Conservation (phyloP, 495 filamentous ascomycete species). For the Rhypophila decipiens region DNA sequence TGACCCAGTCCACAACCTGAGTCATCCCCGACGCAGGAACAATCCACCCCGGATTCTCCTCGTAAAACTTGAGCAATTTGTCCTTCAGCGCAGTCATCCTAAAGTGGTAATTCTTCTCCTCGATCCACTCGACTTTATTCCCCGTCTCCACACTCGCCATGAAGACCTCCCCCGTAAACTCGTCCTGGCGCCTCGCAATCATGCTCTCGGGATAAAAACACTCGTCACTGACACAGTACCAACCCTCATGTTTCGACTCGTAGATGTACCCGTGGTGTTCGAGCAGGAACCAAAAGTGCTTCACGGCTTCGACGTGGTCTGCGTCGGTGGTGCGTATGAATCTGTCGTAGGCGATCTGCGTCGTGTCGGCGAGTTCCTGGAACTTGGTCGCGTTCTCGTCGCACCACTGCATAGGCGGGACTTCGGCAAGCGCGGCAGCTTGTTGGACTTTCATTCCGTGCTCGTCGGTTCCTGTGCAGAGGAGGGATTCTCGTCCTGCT, state of each 20-base stretch:
- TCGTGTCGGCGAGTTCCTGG: slow-evolving; percentile 59
- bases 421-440: slow-evolving; percentile 60
- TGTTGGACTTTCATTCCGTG: slow-evolving; percentile 97
- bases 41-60: slow-evolving; percentile 63
- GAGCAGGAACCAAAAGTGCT: slow-evolving; percentile 83
- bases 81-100: slow-evolving; percentile 74
- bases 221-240: slow-evolving; percentile 96
- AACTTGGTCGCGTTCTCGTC: slow-evolving; percentile 60
- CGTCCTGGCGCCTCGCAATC: slow-evolving; percentile 68
- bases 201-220: slow-evolving; percentile 80
- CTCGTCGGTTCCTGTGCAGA: slow-evolving; percentile 94
- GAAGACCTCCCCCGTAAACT: slow-evolving; percentile 70
- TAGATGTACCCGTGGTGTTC: slow-evolving; percentile 76
- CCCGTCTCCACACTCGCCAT: slow-evolving; percentile 84
- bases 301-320: slow-evolving; percentile 76
- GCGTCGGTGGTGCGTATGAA: slow-evolving; percentile 88
- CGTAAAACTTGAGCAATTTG: slow-evolving; percentile 70
- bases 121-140: slow-evolving; percentile 88
- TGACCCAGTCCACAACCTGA: slow-evolving; percentile 63
- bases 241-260: slow-evolving; percentile 78
- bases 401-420: slow-evolving; percentile 47
- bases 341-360: slow-evolving; percentile 65
- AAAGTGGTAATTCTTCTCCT: slow-evolving; percentile 95
- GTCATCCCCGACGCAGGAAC: slow-evolving; percentile 59
- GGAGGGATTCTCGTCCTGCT: slow-evolving; percentile 57